These are phyloP conservation scores for Lachnellula cervina DNA, from an alignment of 2,329 filamentous ascomycete species.

Conservation along the genomic window DNA sequence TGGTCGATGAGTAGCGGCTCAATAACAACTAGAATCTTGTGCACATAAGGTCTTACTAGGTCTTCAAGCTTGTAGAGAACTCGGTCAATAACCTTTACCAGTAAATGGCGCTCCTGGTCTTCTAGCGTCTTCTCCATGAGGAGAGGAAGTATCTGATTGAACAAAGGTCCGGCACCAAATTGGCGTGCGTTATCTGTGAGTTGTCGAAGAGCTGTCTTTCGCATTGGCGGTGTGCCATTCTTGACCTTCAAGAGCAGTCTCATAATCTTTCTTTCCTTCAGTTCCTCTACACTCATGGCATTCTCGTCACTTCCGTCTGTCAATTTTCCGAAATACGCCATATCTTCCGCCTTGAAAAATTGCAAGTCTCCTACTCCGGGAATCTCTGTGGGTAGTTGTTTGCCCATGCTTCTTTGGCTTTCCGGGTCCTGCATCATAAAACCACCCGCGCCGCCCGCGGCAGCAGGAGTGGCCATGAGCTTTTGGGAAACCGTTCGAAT, in stretches of 20 bases:
- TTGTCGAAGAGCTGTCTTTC: constrained; percentile 95
- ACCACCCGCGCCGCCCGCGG: constrained; percentile 56
- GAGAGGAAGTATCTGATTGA: constrained; percentile 94
- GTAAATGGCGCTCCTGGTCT: constrained; percentile 93
- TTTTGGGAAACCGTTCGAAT: constrained; percentile 72
- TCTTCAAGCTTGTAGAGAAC: constrained; percentile 98
- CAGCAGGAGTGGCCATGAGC: constrained; percentile 65
- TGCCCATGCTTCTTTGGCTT: constrained; percentile 74
- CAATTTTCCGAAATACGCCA: constrained; percentile 97
- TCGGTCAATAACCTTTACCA: constrained; percentile 98
- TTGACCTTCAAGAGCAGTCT: constrained; percentile 94
- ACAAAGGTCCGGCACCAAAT: constrained; percentile 89
- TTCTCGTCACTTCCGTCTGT: constrained; percentile 93
- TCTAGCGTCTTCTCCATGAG: constrained; percentile 98
- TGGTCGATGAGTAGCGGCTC: constrained; percentile 99
- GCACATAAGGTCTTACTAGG: constrained; percentile 89
- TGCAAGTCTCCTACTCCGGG: constrained; percentile 93
- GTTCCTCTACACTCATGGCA: constrained; percentile 82
- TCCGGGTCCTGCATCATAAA: constrained; percentile 99
- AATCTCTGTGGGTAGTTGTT: constrained; percentile 91
- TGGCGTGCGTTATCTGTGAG: constrained; percentile 95
- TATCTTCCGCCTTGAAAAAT: constrained; percentile 98
- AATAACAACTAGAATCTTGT: constrained; percentile 98
- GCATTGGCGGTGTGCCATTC: constrained; percentile 97
- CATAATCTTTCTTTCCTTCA: constrained; percentile 99